Conservation (phyloP, 192 early-diverging fungal species). For the Neocallimastix lanati region DNA sequence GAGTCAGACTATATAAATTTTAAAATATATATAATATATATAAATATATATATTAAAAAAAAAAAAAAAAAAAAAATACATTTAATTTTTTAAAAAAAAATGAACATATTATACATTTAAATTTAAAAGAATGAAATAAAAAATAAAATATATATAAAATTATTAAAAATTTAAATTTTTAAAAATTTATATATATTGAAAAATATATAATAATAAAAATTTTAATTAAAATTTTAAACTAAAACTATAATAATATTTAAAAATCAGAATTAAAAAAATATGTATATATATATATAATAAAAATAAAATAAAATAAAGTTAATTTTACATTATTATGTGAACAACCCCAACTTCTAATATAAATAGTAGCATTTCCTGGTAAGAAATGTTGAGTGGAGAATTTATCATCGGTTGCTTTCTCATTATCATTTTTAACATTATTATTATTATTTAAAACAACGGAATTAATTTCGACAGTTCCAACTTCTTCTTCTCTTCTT, state of each 20-base stretch:
- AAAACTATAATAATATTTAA: no score
- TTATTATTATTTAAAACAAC: not conserved
- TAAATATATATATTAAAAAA: not conserved
- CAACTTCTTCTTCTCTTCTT: not conserved
- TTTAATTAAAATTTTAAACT: no score
- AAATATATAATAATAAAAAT: no score
- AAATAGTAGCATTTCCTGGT: slow-evolving; percentile 23
- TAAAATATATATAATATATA: not conserved
- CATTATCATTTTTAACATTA: not conserved
- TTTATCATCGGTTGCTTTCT: not conserved
- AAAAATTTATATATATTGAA: no score
- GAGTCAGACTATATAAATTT: not conserved
- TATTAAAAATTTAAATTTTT: no score
- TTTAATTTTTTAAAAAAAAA: no score
- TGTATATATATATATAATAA: not conserved
- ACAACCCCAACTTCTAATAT: slow-evolving; percentile 20
- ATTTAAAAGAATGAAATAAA: no score
- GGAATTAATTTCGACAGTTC: not conserved
- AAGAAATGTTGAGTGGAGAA: slow-evolving; percentile 8
- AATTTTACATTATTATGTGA: not conserved
- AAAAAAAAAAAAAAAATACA: not conserved
- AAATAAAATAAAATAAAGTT: not conserved
- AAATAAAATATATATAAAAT: no score
- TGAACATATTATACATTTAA: no score
- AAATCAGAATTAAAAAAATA: no score